These are phyloP conservation scores for Mycena belliarum DNA, from an alignment of 768 basidiomycete genomes.

Conservation along the genomic window DNA sequence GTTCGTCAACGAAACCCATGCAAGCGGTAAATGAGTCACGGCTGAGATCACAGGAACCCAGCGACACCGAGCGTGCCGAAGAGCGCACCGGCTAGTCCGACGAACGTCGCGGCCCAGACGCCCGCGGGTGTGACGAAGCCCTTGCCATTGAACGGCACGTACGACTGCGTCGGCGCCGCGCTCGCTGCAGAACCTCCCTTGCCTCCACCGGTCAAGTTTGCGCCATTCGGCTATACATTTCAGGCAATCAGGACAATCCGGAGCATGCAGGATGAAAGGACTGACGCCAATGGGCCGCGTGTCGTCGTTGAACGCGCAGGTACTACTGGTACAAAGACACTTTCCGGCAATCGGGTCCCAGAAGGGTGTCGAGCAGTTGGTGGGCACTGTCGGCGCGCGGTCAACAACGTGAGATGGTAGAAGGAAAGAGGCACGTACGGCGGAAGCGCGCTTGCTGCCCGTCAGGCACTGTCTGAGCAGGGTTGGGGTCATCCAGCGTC, in stretches of 20 bases:
- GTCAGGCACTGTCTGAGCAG: conserved; percentile 51
- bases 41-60: neutral
- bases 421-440: conserved; percentile 34
- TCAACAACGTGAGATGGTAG: neutral
- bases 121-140: conserved; percentile 12
- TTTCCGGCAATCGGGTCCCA: conserved; percentile 74
- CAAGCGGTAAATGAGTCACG: neutral
- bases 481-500: conserved; percentile 63
- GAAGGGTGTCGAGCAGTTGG: conserved; percentile 76
- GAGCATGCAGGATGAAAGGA: neutral
- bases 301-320: conserved; percentile 64
- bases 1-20: too few relatives aligned
- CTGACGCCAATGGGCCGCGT: conserved; percentile 59
- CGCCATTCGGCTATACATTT: conserved; percentile 50
- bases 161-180: conserved; percentile 34
- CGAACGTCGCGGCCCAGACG: conserved; percentile 17
- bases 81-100: conserved; percentile 20
- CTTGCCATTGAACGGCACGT: conserved; percentile 50
- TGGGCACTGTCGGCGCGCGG: conserved; percentile 46
- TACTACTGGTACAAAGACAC: conserved; percentile 59
- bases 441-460: conserved; percentile 53
- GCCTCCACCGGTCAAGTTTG: conserved; percentile 61
- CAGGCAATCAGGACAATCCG: neutral
- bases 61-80: conserved; percentile 19
- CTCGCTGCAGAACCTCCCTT: conserved; percentile 33